Conservation (phyloP, 148 eudicot species). For the Vaccinium vitisidaea region DNA sequence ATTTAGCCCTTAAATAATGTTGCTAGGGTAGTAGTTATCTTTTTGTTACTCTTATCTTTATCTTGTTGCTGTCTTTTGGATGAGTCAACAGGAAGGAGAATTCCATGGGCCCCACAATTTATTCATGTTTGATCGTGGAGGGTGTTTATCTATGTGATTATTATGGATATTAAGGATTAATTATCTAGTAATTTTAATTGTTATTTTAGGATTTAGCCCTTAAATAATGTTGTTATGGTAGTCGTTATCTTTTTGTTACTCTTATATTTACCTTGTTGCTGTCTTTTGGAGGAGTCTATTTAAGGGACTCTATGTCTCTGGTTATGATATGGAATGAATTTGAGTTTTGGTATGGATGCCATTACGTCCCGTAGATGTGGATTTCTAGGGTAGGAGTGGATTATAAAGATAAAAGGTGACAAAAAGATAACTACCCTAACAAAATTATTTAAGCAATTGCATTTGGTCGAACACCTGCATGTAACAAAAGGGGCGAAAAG, state of each 20-base stretch:
- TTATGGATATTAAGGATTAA: too few relatives aligned
- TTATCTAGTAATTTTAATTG: neutral
- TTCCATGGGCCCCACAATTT: neutral
- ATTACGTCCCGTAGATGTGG: neutral
- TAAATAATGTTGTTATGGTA: neutral
- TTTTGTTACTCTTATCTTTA: neutral
- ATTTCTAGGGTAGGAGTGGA: neutral
- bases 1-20: neutral
- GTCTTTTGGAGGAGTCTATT: neutral
- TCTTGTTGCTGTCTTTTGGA: neutral
- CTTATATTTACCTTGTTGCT: neutral
- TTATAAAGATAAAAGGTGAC: neutral
- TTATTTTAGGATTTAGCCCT: neutral
- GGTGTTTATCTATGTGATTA: neutral
- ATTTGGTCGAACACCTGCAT: too few relatives aligned
- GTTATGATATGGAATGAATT: neutral
- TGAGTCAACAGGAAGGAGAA: neutral
- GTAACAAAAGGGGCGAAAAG: too few relatives aligned
- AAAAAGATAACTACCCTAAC: too few relatives aligned
- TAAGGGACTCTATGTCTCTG: neutral
- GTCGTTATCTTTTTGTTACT: neutral
- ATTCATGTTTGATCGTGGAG: neutral
- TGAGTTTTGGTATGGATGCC: neutral
- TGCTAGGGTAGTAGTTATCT: neutral
- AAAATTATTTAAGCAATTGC: neutral